Conservation (phyloP, 495 filamentous ascomycete species). For the Trichocladium antarcticum region DNA sequence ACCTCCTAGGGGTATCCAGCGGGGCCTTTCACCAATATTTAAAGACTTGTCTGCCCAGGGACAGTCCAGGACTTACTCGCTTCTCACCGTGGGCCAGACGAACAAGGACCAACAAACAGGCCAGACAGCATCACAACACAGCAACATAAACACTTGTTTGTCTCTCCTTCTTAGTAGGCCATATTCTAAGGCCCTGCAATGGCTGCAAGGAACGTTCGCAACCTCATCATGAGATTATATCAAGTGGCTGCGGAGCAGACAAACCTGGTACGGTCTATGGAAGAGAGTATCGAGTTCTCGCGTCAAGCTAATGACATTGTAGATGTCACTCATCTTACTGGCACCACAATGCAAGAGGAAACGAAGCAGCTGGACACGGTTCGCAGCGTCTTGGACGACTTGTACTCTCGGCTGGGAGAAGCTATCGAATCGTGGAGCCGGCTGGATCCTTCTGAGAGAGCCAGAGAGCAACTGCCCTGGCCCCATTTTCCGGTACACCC, state of each 20-base stretch:
- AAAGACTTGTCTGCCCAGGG: too few relatives aligned
- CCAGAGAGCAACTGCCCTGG: background rate
- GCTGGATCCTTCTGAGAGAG: background rate
- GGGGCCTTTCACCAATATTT: too few relatives aligned
- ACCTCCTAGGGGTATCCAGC: too few relatives aligned
- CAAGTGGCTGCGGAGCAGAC: background rate
- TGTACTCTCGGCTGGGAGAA: background rate
- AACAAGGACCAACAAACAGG: too few relatives aligned
- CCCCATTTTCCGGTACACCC: background rate
- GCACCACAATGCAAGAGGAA: background rate
- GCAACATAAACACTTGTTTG: too few relatives aligned
- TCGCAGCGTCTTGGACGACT: background rate
- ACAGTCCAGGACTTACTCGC: too few relatives aligned
- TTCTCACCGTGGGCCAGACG: too few relatives aligned
- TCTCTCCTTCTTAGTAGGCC: too few relatives aligned
- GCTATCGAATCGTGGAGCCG: background rate
- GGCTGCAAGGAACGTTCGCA: background rate
- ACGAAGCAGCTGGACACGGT: background rate
- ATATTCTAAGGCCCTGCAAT: too few relatives aligned
- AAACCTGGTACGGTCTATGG: background rate
- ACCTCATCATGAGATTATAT: background rate
- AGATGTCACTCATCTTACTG: background rate
- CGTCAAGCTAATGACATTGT: background rate
- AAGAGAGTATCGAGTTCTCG: background rate
- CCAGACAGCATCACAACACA: too few relatives aligned